These are phyloP conservation scores for Exophiala phaeomuriformis DNA, from an alignment of 2,329 filamentous ascomycete genomes.

Conservation along the genomic window DNA sequence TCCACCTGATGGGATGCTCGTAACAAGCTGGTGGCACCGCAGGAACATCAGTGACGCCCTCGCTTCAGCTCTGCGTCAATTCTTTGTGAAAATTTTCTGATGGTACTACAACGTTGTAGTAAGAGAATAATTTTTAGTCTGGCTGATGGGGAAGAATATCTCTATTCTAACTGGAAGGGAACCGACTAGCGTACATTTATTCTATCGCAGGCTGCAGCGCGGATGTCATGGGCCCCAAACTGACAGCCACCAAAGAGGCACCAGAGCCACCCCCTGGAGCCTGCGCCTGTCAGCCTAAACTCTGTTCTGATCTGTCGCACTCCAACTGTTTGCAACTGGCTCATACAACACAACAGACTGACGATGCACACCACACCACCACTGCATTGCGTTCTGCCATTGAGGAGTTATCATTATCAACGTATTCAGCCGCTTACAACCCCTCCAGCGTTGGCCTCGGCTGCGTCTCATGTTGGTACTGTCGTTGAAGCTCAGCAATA, in stretches of 20 bases:
- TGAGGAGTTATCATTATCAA: too few relatives aligned
- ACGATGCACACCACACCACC: not conserved
- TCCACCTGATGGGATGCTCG: not conserved
- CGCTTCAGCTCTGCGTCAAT: not conserved
- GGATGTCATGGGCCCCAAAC: not conserved
- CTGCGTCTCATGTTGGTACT: too few relatives aligned
- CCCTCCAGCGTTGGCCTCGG: too few relatives aligned
- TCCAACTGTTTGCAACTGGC: not conserved
- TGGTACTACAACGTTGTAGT: too few relatives aligned
- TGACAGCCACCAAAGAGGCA: not conserved
- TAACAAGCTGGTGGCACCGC: not conserved
- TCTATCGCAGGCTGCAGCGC: not conserved
- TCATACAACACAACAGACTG: too few relatives aligned
- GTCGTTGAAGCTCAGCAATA: too few relatives aligned
- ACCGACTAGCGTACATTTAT: not conserved
- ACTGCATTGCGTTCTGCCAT: too few relatives aligned
- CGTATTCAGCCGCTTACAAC: too few relatives aligned
- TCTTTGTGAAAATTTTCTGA: not conserved
- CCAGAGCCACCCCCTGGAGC: not conserved
- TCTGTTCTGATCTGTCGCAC: not conserved
- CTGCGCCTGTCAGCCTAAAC: not conserved
- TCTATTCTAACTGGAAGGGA: not conserved
- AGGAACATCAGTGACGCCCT: not conserved
- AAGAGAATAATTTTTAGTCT: not conserved
- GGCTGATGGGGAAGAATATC: not conserved